Conservation (phyloP, 148 eudicot species). For the Amaranthus palmeri region DNA sequence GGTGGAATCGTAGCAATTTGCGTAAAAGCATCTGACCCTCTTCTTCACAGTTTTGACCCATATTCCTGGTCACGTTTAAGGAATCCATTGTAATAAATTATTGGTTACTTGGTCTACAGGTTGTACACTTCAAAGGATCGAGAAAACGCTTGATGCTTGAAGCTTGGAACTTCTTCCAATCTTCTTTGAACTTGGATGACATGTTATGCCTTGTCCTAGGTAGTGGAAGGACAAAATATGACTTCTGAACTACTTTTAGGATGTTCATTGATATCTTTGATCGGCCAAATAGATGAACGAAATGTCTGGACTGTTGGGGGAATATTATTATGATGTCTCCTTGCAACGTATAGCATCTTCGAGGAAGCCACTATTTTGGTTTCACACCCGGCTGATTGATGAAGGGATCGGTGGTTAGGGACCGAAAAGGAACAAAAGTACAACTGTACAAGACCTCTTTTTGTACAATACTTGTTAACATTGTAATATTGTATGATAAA, state of each 20-base stretch:
- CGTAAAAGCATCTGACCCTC: too few species aligned
- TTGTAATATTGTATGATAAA: background rate
- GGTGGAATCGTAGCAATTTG: too few species aligned
- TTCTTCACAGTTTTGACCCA: too few species aligned
- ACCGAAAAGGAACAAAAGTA: background rate
- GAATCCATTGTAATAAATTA: background rate
- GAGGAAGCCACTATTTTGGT: conserved; percentile 1
- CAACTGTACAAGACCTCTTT: background rate
- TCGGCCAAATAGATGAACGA: conserved; percentile 12
- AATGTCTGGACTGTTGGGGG: conserved; percentile 1
- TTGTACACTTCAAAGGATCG: conserved; percentile 93
- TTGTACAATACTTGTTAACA: conserved; percentile 1
- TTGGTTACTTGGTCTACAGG: conserved; percentile 36
- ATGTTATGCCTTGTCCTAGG: conserved; percentile 76
- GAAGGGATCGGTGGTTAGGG: background rate
- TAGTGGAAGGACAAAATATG: conserved; percentile 92
- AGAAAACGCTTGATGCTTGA: conserved; percentile 95
- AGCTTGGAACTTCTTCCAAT: conserved; percentile 74
- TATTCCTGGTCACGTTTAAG: too few species aligned
- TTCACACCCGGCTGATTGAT: conserved; percentile 6
- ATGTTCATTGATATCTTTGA: conserved; percentile 18
- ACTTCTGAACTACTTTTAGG: conserved; percentile 38
- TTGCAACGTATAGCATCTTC: background rate
- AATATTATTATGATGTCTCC: conserved; percentile 6
- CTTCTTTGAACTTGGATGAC: conserved; percentile 56